Evolutionary conservation across 2,329 filamentous ascomycete genomes (phyloP).

Genomic region (Hymenoscyphus fraxineus): DNA sequence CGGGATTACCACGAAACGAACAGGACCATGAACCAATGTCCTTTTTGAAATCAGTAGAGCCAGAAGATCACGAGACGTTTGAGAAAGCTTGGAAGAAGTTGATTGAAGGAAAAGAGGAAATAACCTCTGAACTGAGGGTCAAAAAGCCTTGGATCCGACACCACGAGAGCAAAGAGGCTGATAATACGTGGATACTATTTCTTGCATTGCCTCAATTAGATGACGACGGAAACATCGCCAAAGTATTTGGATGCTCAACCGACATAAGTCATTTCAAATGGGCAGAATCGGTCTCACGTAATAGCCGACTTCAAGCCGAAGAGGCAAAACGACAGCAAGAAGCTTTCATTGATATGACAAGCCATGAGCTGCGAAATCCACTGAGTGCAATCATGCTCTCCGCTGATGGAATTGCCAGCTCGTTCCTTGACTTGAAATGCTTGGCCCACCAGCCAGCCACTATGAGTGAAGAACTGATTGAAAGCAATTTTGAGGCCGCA

Average conservation of each 20-base stretch:
- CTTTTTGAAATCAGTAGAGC: slow-evolving; percentile 67
- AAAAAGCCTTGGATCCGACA: slow-evolving; percentile 56
- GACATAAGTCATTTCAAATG: slow-evolving; percentile 82
- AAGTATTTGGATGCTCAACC: slow-evolving; percentile 65
- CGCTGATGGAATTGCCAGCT: slow-evolving; percentile 63
- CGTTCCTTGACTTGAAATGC: slow-evolving; percentile 33
- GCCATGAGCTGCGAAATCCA: slow-evolving; percentile 73
- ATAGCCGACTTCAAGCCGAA: slow-evolving; percentile 72
- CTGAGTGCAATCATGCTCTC: slow-evolving; percentile 72
- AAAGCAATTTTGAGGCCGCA: slow-evolving; percentile 65
- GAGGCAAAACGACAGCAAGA: slow-evolving; percentile 70
- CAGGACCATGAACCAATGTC: slow-evolving; percentile 49
- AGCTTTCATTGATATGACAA: slow-evolving; percentile 68
- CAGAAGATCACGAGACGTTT: slow-evolving; percentile 59
- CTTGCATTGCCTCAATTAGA: slow-evolving; percentile 64
- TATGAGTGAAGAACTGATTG: slow-evolving; percentile 43
- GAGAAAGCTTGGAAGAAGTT: slow-evolving; percentile 59
- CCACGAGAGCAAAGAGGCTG: slow-evolving; percentile 54
- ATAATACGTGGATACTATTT: slow-evolving; percentile 62
- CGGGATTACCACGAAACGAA: slow-evolving; percentile 56
- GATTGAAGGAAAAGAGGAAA: slow-evolving; percentile 62
- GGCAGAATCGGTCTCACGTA: slow-evolving; percentile 73
- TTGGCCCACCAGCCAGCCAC: slow-evolving; percentile 17
- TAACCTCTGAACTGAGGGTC: slow-evolving; percentile 60
- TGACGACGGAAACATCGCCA: slow-evolving; percentile 59